Evolutionary conservation across 106 monocot species (phyloP).

Genomic region (Cymbidium sinense): DNA sequence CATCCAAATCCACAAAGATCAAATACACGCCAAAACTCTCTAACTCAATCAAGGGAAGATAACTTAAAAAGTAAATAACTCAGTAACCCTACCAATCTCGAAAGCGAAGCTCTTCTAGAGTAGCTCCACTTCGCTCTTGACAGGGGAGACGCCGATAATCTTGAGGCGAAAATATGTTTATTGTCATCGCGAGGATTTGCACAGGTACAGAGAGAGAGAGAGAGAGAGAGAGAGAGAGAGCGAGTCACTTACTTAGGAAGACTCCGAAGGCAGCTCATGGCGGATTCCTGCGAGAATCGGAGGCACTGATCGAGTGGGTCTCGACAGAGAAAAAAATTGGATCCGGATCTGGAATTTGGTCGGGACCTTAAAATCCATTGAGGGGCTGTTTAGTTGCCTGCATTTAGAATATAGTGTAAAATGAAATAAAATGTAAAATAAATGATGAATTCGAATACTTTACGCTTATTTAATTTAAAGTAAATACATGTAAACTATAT

Average conservation of each 20-base stretch:
- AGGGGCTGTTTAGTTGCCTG: no score
- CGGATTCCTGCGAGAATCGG: not conserved
- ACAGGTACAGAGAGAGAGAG: not conserved
- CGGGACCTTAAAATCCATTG: no score
- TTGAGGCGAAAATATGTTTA: slow-evolving; percentile 8
- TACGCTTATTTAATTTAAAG: no score
- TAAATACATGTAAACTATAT: no score
- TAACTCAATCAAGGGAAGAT: not conserved
- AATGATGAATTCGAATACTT: no score
- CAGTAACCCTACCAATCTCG: not conserved
- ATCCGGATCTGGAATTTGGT: no score
- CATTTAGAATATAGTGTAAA: no score
- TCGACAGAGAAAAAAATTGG: no score
- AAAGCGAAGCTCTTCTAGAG: slow-evolving; percentile 15
- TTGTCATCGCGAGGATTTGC: not conserved
- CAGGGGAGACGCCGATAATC: slow-evolving; percentile 15
- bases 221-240: not conserved
- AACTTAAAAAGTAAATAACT: slow-evolving; percentile 4
- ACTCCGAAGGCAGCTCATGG: slow-evolving; percentile 37
- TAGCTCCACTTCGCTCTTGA: slow-evolving; percentile 3
- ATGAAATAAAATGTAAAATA: no score
- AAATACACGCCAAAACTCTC: not conserved
- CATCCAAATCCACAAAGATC: not conserved
- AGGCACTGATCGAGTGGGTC: not conserved
- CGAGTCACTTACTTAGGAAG: slow-evolving; percentile 16